Percentiles rank a stretch among this genome's conserved stretches.
Conservation (phyloP, 2,329 filamentous ascomycete species). For the Hypoxylon sp. region DNA sequence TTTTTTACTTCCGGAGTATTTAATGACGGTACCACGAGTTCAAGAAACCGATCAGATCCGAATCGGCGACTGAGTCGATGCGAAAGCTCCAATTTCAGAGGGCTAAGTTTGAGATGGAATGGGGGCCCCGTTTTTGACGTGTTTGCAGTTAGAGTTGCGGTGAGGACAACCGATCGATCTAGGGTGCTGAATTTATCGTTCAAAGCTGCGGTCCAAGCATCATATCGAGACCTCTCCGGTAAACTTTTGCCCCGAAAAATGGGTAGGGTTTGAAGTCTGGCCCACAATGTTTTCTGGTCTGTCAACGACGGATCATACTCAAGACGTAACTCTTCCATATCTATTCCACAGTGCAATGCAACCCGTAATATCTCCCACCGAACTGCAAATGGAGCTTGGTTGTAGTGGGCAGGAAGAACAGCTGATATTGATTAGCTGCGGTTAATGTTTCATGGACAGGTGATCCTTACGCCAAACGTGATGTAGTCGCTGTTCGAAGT, state of each 20-base stretch:
- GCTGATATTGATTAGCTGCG: conserved; percentile 37
- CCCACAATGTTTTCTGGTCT: conserved; percentile 59
- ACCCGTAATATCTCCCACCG: conserved; percentile 66
- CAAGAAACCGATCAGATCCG: conserved; percentile 69
- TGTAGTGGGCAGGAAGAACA: conserved; percentile 55
- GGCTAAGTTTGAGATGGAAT: conserved; percentile 61
- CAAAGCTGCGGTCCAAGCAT: conserved; percentile 61
- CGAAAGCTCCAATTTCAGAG: conserved; percentile 61
- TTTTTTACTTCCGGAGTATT: conserved; percentile 50
- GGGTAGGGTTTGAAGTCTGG: conserved; percentile 53
- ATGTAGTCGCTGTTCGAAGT: conserved; percentile 43
- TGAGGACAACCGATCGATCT: conserved; percentile 57
- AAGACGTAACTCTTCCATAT: conserved; percentile 53
- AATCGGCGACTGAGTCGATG: conserved; percentile 67
- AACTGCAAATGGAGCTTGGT: conserved; percentile 60
- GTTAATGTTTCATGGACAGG: neutral
- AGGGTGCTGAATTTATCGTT: conserved; percentile 50
- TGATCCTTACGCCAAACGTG: conserved; percentile 48
- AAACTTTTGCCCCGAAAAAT: conserved; percentile 59
- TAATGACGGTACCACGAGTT: conserved; percentile 61
- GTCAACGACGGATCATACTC: conserved; percentile 56
- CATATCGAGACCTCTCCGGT: conserved; percentile 58
- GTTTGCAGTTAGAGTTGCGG: conserved; percentile 56
- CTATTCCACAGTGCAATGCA: conserved; percentile 59
- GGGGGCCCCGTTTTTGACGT: conserved; percentile 53